A percentile compares a stretch with the other conserved stretches of the same genome.
Conservation (phyloP, 2,329 filamentous ascomycete species). For the Passalora sequoiae region DNA sequence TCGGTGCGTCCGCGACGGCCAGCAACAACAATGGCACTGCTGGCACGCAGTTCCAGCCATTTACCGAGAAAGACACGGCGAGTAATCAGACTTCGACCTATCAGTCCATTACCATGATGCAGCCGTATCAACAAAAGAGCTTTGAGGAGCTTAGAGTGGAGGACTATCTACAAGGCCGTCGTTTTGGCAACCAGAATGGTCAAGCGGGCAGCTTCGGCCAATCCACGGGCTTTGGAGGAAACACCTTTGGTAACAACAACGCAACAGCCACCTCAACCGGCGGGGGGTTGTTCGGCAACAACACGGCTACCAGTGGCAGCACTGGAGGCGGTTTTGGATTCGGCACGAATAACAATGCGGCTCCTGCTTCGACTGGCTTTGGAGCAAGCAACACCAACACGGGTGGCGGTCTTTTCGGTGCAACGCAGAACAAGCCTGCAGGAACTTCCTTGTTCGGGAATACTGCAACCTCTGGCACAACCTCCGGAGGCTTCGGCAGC, state of each 20-base stretch:
- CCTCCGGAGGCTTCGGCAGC: conserved; percentile 38
- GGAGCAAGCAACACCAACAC: conserved; percentile 28
- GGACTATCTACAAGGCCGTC: conserved; percentile 83
- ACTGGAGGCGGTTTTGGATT: conserved; percentile 42
- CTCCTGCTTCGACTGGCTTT: conserved; percentile 34
- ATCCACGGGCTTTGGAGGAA: conserved; percentile 47
- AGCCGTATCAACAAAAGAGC: conserved; percentile 82
- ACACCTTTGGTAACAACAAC: conserved; percentile 34
- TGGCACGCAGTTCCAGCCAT: conserved; percentile 59
- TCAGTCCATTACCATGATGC: conserved; percentile 74
- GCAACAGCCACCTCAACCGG: conserved; percentile 27
- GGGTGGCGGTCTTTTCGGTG: conserved; percentile 29
- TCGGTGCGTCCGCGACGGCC: conserved; percentile 40
- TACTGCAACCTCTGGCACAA: conserved; percentile 25
- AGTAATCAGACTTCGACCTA: conserved; percentile 59
- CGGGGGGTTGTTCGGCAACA: conserved; percentile 38
- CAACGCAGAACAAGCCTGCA: conserved; percentile 38
- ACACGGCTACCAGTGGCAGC: conserved; percentile 19
- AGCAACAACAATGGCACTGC: conserved; percentile 62
- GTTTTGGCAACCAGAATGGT: conserved; percentile 75
- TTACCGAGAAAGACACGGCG: conserved; percentile 67
- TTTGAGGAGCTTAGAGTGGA: conserved; percentile 64
- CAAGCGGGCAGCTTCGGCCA: conserved; percentile 78
- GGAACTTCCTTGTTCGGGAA: conserved; percentile 36
- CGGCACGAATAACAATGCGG: conserved; percentile 29